These are phyloP conservation scores for Colletotrichum cordylinicola DNA, from an alignment of 2,329 filamentous ascomycete genomes.

Conservation along the genomic window DNA sequence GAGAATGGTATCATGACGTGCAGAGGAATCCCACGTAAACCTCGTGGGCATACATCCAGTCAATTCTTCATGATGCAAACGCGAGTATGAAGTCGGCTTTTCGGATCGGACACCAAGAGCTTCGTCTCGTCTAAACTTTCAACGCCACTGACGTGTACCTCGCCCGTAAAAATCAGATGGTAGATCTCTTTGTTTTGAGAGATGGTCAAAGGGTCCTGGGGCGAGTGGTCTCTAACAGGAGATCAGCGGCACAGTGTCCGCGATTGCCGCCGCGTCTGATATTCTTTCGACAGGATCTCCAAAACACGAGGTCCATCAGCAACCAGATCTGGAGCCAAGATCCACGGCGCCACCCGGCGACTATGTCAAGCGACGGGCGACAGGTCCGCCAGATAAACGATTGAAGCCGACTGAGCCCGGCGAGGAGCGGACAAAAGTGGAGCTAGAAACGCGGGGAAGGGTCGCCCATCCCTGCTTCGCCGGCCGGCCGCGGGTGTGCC, in stretches of 20 bases:
- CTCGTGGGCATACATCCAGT: not conserved
- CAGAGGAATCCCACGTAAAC: not conserved
- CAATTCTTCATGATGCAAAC: not conserved
- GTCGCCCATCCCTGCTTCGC: not conserved
- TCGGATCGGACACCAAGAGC: not conserved
- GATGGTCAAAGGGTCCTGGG: conserved; percentile 1
- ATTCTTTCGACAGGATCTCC: not conserved
- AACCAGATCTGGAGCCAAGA: not conserved
- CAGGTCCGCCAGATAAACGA: not conserved
- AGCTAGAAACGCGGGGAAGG: conserved; percentile 4
- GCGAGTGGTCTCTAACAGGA: not conserved
- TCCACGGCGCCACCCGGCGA: not conserved
- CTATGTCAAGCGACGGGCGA: not conserved
- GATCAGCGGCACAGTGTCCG: not conserved
- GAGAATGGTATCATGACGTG: not conserved
- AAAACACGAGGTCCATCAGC: not conserved
- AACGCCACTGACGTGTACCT: not conserved
- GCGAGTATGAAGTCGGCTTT: not conserved
- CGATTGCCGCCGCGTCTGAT: not conserved
- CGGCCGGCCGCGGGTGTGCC: conserved; percentile 1
- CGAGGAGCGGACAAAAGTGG: not conserved
- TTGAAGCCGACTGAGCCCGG: not conserved
- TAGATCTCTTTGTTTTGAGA: not conserved
- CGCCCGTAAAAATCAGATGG: not conserved
- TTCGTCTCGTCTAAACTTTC: not conserved